Conservation (phyloP, 352 stramenopile species). For the Globisporangium takayamanum region DNA sequence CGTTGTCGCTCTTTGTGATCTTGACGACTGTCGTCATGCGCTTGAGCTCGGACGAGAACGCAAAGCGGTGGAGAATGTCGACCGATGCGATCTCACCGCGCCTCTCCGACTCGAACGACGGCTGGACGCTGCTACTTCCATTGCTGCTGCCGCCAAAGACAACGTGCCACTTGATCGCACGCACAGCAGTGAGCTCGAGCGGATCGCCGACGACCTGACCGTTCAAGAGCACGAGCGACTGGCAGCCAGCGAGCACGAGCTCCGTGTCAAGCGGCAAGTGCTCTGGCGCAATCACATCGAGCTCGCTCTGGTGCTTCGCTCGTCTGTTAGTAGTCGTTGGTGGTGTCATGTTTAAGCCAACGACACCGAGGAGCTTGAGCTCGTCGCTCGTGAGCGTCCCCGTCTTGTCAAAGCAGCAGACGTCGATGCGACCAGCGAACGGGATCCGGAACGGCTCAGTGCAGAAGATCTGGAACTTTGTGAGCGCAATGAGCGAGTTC, state of each 20-base stretch:
- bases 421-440: slow-evolving; percentile 85
- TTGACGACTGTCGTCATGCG: slow-evolving; percentile 89
- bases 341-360: slow-evolving; percentile 16
- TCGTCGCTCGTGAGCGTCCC: slow-evolving; percentile 93
- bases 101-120: slow-evolving; percentile 23
- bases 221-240: slow-evolving; percentile 89
- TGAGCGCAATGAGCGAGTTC: slow-evolving; percentile 85
- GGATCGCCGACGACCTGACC: slow-evolving; percentile 90
- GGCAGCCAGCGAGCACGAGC: slow-evolving; percentile 71
- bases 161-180: slow-evolving; percentile 63
- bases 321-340: background rate
- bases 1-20: slow-evolving; percentile 25
- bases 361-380: slow-evolving; percentile 51
- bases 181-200: slow-evolving; percentile 89
- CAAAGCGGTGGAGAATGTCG: slow-evolving; percentile 77
- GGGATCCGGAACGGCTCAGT: slow-evolving; percentile 94
- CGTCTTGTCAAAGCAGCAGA: slow-evolving; percentile 96
- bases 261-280: slow-evolving; percentile 30
- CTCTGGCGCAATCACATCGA: slow-evolving; percentile 26
- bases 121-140: slow-evolving; percentile 15
- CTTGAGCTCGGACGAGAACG: slow-evolving; percentile 87
- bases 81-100: slow-evolving; percentile 26
- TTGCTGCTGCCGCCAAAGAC: slow-evolving; percentile 16
- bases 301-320: slow-evolving; percentile 11
- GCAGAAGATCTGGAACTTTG: slow-evolving; percentile 89